phyloP scores from a whole-genome alignment of 2,329 filamentous ascomycete genomes.

The Microsporum ferrugineum region DNA sequence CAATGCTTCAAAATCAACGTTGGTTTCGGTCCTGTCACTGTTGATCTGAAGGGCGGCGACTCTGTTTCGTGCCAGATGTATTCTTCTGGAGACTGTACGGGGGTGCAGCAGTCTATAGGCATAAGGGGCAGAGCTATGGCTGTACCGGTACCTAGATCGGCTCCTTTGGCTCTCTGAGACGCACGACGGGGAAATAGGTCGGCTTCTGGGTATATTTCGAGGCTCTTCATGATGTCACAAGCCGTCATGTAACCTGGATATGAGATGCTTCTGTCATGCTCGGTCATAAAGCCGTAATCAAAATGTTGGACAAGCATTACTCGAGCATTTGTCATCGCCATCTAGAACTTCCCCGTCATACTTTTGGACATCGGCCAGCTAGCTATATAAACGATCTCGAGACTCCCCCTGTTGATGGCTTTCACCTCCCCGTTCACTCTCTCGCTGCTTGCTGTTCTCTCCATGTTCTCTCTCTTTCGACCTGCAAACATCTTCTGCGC shows the following conservation, averaged over 20 bases:
- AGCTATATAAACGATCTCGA: neutral
- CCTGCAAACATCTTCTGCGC: constrained; percentile 6
- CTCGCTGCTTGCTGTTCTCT: neutral
- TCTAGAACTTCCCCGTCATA: neutral
- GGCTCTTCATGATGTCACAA: too few species aligned
- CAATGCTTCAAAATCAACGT: neutral
- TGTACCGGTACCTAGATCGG: too few species aligned
- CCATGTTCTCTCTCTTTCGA: neutral
- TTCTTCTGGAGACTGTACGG: too few species aligned
- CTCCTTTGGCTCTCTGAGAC: too few species aligned
- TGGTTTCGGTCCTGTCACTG: neutral
- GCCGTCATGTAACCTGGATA: neutral
- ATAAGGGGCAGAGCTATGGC: too few species aligned
- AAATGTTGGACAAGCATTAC: neutral
- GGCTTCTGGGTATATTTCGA: too few species aligned
- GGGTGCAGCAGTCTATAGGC: too few species aligned
- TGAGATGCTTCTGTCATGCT: neutral
- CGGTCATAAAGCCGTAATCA: neutral
- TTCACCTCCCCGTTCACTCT: neutral
- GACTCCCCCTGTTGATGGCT: neutral
- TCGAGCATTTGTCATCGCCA: neutral
- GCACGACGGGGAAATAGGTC: too few species aligned
- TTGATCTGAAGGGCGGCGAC: neutral
- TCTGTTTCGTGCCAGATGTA: too few species aligned
- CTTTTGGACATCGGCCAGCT: neutral